Base-by-base conservation (phyloP, 2,329 filamentous ascomycete genomes). In the Calonectria pseudoturangicola region DNA sequence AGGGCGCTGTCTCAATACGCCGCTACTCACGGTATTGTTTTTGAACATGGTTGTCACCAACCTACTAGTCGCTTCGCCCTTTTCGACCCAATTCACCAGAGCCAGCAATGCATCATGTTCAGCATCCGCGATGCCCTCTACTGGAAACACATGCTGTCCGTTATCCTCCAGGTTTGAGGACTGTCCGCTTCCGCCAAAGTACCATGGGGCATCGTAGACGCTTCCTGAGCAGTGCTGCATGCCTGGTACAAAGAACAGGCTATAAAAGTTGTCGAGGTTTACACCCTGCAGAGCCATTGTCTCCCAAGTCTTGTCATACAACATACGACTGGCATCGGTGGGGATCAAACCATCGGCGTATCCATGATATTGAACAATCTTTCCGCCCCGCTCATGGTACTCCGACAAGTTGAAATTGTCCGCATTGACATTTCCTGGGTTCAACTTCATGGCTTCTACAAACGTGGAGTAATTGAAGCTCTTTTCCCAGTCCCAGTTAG, bases 171-270 rank as follows among this genome's bases (percentile, higher is more conserved):
- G 18, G 8, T 41, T 60, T 27, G 54, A 60, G 21, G 54, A n/a
- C n/a, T 60, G 54, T 8, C 54, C 54, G 8, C 54, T 60, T 27
- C 54, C 54, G 27, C 54, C 54, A 41, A 60, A 60, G 10, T 60
- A 60, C 54, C 54, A 60, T 18, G 54, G 54, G 18, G 54, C 33
- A 60, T 60, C 33, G 36, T 60, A 60, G 12, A 60, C 54, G 27
- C 33, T 60, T 27, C 54, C 54, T 9, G 54, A 60, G 13, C 54
- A 60, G 54, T 60, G 54, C 36, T 60, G 54, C 54, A 60, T 60
- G 25, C 54, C 54, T 16, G 54, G 54, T 15, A 60, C 54, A 36
- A 60, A 60, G 25, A 60, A 60, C 4, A 60, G 54, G 15, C 36
- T 41, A 21, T 60, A 60, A 15, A 60, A 60, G 33, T 21, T 41